These are phyloP conservation scores for Russula brevipes DNA, from an alignment of 768 basidiomycete genomes.

Conservation along the genomic window DNA sequence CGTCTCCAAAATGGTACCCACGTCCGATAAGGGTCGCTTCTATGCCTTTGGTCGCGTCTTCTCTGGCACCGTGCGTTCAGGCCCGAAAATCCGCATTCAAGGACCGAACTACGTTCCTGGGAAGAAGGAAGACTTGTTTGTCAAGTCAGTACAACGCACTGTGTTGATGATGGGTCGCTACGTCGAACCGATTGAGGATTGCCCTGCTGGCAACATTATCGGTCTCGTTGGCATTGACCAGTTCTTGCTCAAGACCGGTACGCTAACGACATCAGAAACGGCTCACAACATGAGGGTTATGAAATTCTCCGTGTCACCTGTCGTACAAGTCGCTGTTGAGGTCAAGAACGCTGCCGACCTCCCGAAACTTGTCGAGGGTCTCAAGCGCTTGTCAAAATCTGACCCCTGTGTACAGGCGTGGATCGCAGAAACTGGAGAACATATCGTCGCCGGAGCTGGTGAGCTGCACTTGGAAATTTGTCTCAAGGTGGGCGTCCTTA, in stretches of 20 bases:
- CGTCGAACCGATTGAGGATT: slow-evolving; percentile 98
- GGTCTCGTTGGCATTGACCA: slow-evolving; percentile 99
- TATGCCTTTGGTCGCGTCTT: slow-evolving; percentile 99
- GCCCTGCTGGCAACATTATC: slow-evolving; percentile 96
- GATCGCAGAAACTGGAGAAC: slow-evolving; percentile 90
- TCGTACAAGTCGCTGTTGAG: slow-evolving; percentile 98
- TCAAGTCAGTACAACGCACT: slow-evolving; percentile 98
- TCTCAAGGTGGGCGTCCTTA: slow-evolving; percentile 63
- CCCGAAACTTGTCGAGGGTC: slow-evolving; percentile 99
- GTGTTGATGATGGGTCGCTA: slow-evolving; percentile 99
- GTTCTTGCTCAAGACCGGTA: slow-evolving; percentile 99
- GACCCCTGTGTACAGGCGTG: slow-evolving; percentile 98
- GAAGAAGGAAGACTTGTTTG: slow-evolving; percentile 96
- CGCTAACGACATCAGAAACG: slow-evolving; percentile 94
- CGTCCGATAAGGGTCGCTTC: slow-evolving; percentile 99
- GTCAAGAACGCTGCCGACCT: slow-evolving; percentile 99
- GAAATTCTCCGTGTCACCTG: slow-evolving; percentile 99
- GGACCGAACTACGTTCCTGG: slow-evolving; percentile 98
- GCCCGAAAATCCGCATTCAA: slow-evolving; percentile 98
- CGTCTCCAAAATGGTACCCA: slow-evolving; percentile 99
- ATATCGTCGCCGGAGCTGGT: slow-evolving; percentile 99
- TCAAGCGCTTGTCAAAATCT: slow-evolving; percentile 99
- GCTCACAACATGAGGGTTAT: slow-evolving; percentile 99
- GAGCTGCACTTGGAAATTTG: slow-evolving; percentile 99
- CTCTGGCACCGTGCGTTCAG: slow-evolving; percentile 94